phyloP scores from a whole-genome alignment of 176 grass and related monocot genomes.

The Triticum turgidum region DNA sequence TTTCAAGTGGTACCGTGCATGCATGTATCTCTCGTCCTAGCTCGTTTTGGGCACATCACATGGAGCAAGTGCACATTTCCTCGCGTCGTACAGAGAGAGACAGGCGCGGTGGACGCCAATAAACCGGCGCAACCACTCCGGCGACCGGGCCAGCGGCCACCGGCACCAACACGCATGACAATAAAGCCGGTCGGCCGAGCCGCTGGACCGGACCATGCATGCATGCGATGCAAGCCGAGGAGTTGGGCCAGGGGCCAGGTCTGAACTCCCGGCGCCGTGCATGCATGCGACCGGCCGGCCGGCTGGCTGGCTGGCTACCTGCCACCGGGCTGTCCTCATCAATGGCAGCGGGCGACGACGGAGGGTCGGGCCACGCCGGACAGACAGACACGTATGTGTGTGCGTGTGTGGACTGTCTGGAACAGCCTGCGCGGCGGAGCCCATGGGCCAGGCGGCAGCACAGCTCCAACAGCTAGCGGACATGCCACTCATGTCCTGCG shows the following conservation, averaged over 20 bases:
- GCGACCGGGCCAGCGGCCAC: not conserved
- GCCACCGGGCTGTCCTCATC: slow-evolving; percentile 37
- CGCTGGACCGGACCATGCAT: not conserved
- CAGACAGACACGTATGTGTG: not conserved
- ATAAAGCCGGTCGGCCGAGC: not conserved
- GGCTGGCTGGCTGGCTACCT: too few relatives aligned
- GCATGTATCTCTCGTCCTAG: not conserved
- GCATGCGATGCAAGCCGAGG: not conserved
- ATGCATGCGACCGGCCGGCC: slow-evolving; percentile 1
- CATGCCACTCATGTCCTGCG: slow-evolving; percentile 24
- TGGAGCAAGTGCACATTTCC: not conserved
- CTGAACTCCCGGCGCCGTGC: not conserved
- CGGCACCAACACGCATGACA: not conserved
- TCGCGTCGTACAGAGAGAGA: not conserved
- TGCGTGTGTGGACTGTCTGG: not conserved
- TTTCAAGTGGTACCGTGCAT: not conserved
- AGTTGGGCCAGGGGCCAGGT: not conserved
- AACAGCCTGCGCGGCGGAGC: not conserved
- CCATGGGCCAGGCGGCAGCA: slow-evolving; percentile 14
- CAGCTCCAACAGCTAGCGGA: slow-evolving; percentile 50
- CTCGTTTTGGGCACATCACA: not conserved
- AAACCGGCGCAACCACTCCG: slow-evolving; percentile 37
- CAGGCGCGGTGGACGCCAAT: slow-evolving; percentile 4
- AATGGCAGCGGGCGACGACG: slow-evolving; percentile 18
- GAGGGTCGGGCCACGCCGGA: not conserved